phyloP scores from a whole-genome alignment of 495 filamentous ascomycete species.

The Mycothermus thermophilus region DNA sequence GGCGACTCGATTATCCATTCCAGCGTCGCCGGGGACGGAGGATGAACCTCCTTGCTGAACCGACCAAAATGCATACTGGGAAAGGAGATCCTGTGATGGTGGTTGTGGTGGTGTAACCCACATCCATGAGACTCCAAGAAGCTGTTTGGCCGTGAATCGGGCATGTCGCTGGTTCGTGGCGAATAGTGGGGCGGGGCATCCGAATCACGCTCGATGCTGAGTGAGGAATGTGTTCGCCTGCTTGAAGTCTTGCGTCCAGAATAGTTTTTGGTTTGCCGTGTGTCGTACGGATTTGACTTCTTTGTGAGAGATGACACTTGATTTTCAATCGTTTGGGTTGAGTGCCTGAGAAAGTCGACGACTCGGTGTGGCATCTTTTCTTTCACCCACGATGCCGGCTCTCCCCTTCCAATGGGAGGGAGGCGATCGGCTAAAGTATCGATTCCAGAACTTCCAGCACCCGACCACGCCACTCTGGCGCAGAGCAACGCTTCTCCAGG shows the following conservation, averaged over 20 bases:
- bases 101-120: slow-evolving; percentile 20
- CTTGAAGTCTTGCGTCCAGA: slow-evolving; percentile 16
- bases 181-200: slow-evolving; percentile 12
- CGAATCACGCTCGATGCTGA: slow-evolving; percentile 20
- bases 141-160: slow-evolving; percentile 18
- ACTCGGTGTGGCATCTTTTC: slow-evolving; percentile 40
- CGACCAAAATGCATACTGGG: slow-evolving; percentile 34
- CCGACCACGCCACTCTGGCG: slow-evolving; percentile 4
- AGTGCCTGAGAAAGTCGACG: slow-evolving; percentile 34
- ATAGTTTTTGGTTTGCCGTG: no score
- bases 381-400: no score
- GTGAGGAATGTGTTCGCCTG: slow-evolving; percentile 21
- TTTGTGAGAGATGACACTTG: slow-evolving; percentile 20
- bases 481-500: not conserved
- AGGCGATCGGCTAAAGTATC: no score
- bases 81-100: slow-evolving; percentile 35
- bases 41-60: slow-evolving; percentile 28
- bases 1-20: slow-evolving; percentile 79
- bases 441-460: no score
- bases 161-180: slow-evolving; percentile 13
- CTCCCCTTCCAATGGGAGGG: slow-evolving; percentile 11
- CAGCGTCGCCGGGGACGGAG: slow-evolving; percentile 39
- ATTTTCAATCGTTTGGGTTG: slow-evolving; percentile 21
- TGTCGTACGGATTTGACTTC: slow-evolving; percentile 9
- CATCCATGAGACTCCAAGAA: slow-evolving; percentile 15